Evolutionary conservation across 1,284 basidiomycete genomes (phyloP), one percentile per base, ranked within the genome.

Genomic region (Phlebopus sp.): DNA sequence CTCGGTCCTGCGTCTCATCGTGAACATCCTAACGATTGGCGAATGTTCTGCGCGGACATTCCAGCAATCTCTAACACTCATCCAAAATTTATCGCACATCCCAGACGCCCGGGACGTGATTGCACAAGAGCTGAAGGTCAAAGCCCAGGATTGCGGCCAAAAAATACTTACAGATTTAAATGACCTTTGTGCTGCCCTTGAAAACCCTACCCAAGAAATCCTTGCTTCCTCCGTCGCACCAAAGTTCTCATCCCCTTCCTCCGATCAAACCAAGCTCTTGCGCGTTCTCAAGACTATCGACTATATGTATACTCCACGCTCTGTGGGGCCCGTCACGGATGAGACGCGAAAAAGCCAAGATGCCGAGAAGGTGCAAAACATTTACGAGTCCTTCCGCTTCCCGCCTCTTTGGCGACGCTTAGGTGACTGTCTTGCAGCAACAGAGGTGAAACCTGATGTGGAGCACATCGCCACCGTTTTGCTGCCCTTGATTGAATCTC

Each of bases 1-100:
- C 42, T 67, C 81, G 3, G 84, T 89, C 25, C 77, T 97, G 17
- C 84, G 90, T 34, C 80, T 93, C 35, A 91, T 97, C 51, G 91
- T 97, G 62, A 97, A 97, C 64, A 91, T 97, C 56, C 74, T 97
- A 48, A 96, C 94, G 17, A 78, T 88, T 18, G 94, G 95, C 39
- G 94, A 98, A 73, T 97, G 93, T 64, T 92, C 92, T n/a, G 90
- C 88, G 43, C 79, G 87, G 40, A 95, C 92, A 11, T 98, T 98
- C 78, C 86, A 92, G 55, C 86, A 94, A 60, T 94, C 91, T 35
- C 74, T 97, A 31, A 77, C 84, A 11, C 79, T 96, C 35, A 96
- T 97, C 53, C 92, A 95, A 66, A 85, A 97, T 62, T 72, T 97
- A 18, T 93, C 92, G 0, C 81, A 81, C 64, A 81, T 97, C 50